Base-by-base conservation (phyloP, 306 rosid species). In the Ormosia emarginata region DNA sequence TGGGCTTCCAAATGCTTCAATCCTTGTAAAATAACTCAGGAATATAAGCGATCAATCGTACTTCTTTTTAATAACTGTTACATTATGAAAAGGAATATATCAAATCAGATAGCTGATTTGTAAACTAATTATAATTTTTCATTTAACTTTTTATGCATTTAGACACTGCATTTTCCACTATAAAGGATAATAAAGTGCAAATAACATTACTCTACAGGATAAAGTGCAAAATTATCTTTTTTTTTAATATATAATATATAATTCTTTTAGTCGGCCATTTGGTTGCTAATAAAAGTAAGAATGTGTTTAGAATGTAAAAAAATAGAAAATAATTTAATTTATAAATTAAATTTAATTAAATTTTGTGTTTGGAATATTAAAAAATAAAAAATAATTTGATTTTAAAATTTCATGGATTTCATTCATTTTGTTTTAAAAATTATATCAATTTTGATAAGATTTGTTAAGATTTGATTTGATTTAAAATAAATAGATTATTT, bases 1-100 rank as follows among this genome's bases (percentile, higher is more conserved):
- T 29, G 99, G 87, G 13, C 91, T 91, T 81, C 99, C 99, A 87
- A 93, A 90, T 68, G 91, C 94, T 76, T 89, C 99, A 85, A 90
- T 96, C 88, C 99, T 91, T 56, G 17, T 33, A n/a, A 78, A 10
- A 29, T n/a, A 69, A 63, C 17, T 47, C 9, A 17, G 55, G 56
- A 70, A 74, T 8, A 66, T 8, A 7, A n/a, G 11, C 24, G 41
- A 4, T 67, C 10, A 78, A 37, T 36, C 24, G 24, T 24, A 24
- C 49, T 36, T 4, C 30, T 4, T 14, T 78, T 55, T 52, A 4
- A 56, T 39, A 6, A 36, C 36, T 8, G 8, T 33, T 4, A 50
- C 41, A 17, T 43, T 4, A 29, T 29, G 7, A 46, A 46, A 69
- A 49, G 10, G 50, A 73, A 12, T 9, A 9, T 37, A 57, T 17